Evolutionary conservation across 2,329 filamentous ascomycete species (phyloP), one percentile per base, ranked within the genome.

Genomic region (Gaeumannomyces tritici): DNA sequence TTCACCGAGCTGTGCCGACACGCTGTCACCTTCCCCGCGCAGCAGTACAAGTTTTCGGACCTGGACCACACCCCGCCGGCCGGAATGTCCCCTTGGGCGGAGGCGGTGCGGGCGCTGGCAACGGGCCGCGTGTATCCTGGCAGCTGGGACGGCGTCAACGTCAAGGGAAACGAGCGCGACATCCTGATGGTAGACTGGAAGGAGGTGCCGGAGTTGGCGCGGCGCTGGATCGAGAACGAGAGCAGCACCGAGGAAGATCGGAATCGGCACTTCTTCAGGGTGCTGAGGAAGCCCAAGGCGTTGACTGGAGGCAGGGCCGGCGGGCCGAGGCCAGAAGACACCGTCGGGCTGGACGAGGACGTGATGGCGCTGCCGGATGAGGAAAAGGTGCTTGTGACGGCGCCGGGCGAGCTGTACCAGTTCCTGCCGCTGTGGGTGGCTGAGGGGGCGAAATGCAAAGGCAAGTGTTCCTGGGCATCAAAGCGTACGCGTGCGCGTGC

Each of bases 111-210:
- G 33, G 65, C 64, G 29, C 71, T 70, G 59, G 64, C 73, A 56
- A 63, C 64, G 3, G 65, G 67, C 2, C 63, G 68, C 28, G 65
- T 68, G 2, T 74, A 76, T 66, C 71, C 73, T 0, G 77, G 77
- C 8, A 74, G 71, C 18, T 79, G 76, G 76, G 69, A 72, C 35
- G 77, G 77, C 18, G 70, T 74, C 31, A 77, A 79, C 64, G 70
- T 72, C 54, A 74, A 76, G 63, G 76, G 73, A 18, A 62, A 67
- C 13, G 68, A 74, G 29, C 69, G 76, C 55, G 74, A 76, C 63
- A 63, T 77, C 24, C 67, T 77, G 15, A 70, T 72, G 60, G 76
- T 78, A 75, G 68, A 73, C 26, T 72, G 71, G 63, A 62, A 60
- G 4, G 71, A 71, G 7, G 62, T 77, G 55, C 76, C 75, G 11